Conservation (phyloP, 1,284 basidiomycete species). For the Rhodotorula sp. region DNA sequence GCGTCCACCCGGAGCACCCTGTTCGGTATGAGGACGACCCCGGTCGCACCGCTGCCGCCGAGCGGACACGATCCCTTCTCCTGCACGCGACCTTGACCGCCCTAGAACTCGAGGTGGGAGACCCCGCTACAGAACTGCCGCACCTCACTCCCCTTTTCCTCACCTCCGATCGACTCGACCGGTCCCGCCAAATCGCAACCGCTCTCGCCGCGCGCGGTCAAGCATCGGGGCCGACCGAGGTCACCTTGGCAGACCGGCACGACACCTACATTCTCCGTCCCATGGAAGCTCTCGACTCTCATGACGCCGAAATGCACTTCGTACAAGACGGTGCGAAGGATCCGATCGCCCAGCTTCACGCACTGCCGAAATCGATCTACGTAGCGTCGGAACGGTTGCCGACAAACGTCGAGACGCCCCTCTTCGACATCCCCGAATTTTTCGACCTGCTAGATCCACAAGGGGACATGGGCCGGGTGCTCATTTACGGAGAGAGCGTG, state of each 20-base stretch:
- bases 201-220: conserved; percentile 21
- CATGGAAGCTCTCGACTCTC: not conserved
- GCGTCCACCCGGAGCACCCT: conserved; percentile 65
- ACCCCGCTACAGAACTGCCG: conserved; percentile 18
- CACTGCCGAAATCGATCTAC: conserved; percentile 57
- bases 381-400: conserved; percentile 50
- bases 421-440: conserved; percentile 54
- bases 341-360: conserved; percentile 18
- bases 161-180: conserved; percentile 15
- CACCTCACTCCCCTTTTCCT: conserved; percentile 39
- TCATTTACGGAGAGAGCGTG: conserved; percentile 85
- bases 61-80: conserved; percentile 51
- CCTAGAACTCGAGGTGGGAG: conserved; percentile 55
- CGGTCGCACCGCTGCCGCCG: conserved; percentile 36
- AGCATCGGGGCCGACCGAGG: not conserved
- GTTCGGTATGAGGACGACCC: conserved; percentile 43
- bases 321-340: conserved; percentile 5
- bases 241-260: conserved; percentile 27
- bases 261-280: conserved; percentile 68
- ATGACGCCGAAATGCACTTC: conserved; percentile 20
- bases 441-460: conserved; percentile 40
- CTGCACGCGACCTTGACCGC: conserved; percentile 55
- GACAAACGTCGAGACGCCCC: conserved; percentile 49
- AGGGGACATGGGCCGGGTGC: conserved; percentile 60
- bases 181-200: conserved; percentile 1